phyloP scores from a whole-genome alignment of 1,284 basidiomycete species.

The Rhodotorula sp. region DNA sequence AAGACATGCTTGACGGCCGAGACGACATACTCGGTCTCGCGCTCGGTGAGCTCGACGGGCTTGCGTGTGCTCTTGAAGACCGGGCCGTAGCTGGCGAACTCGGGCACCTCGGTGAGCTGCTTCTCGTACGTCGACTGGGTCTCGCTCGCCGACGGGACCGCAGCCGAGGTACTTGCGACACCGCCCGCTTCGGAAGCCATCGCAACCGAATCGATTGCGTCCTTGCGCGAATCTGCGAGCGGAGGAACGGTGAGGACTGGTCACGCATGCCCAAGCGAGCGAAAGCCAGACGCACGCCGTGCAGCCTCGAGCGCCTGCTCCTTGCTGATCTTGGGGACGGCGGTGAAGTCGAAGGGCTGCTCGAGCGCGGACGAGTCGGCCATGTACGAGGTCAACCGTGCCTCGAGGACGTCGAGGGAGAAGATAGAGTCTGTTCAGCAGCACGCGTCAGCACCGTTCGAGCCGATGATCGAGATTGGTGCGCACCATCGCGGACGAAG shows the following conservation, averaged over 20 bases:
- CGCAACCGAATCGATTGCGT: conserved; percentile 24
- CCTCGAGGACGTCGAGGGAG: conserved; percentile 79
- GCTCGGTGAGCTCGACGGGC: conserved; percentile 84
- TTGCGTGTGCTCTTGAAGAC: conserved; percentile 83
- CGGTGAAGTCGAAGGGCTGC: conserved; percentile 72
- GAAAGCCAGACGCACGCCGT: conserved; percentile 19
- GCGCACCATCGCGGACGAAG: conserved; percentile 84
- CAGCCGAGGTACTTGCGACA: neutral
- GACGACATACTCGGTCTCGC: conserved; percentile 97
- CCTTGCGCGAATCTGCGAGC: conserved; percentile 32
- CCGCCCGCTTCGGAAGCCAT: conserved; percentile 21
- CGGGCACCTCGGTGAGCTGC: conserved; percentile 80
- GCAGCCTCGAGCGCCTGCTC: conserved; percentile 79
- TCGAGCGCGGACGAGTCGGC: conserved; percentile 68
- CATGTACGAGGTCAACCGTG: conserved; percentile 83
- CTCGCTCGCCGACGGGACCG: conserved; percentile 66
- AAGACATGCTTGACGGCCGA: conserved; percentile 96
- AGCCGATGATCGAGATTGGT: neutral
- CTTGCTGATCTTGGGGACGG: conserved; percentile 85
- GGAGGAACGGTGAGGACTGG: too few relatives aligned
- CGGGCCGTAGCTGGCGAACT: conserved; percentile 79
- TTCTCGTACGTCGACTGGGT: conserved; percentile 79
- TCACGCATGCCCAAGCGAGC: too few relatives aligned
- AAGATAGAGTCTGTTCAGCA: conserved; percentile 75
- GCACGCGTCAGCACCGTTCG: neutral